These are phyloP conservation scores for Vaccinium darrowii DNA, from an alignment of 148 eudicot genomes.

Conservation along the genomic window DNA sequence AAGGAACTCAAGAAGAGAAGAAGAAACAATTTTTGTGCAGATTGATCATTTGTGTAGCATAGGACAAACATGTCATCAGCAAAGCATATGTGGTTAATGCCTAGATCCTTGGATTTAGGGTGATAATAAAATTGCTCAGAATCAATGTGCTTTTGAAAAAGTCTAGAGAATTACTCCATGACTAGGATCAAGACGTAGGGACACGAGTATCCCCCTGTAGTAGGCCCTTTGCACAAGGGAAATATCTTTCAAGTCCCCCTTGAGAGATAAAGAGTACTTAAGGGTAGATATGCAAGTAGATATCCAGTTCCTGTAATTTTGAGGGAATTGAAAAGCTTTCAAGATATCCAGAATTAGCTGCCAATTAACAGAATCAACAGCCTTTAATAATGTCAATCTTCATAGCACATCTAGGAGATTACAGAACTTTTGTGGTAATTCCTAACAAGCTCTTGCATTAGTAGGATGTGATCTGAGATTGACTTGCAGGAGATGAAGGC, in stretches of 20 bases:
- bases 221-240: background rate
- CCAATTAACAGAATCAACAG: background rate
- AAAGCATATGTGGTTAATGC: background rate
- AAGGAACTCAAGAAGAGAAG: background rate
- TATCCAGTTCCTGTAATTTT: background rate
- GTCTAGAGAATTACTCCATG: background rate
- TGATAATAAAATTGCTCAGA: background rate
- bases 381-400: background rate
- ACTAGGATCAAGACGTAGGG: background rate
- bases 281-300: background rate
- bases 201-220: background rate
- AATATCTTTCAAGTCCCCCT: background rate
- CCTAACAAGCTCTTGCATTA: too few relatives aligned
- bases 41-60: background rate
- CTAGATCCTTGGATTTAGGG: background rate
- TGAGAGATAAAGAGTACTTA: background rate
- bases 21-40: background rate
- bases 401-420: background rate
- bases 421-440: background rate
- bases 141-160: background rate
- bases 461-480: too few relatives aligned
- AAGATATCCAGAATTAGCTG: too few relatives aligned
- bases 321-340: too few relatives aligned
- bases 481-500: too few relatives aligned
- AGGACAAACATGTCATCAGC: background rate